Evolutionary conservation across 2,329 filamentous ascomycete genomes (phyloP), one percentile per base, ranked within the genome.

Genomic region (Bipolaris bicolor): DNA sequence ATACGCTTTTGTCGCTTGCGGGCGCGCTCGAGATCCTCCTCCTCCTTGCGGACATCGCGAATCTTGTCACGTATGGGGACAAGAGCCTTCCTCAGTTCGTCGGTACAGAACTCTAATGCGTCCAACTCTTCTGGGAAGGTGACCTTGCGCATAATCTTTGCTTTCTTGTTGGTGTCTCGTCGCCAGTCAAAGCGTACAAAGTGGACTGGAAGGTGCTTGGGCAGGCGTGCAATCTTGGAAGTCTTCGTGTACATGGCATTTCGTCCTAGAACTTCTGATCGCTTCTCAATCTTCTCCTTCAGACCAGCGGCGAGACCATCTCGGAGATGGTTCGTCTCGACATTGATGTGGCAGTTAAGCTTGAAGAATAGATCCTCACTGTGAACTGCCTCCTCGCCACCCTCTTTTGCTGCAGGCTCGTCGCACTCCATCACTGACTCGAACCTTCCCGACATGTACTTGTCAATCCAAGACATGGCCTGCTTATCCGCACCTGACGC

Each of bases 121-220:
- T 99, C 95, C 33, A 99, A 82, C 78, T 99, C 95, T 49, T 91
- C 88, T 6, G 94, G 94, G 75, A 99, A 99, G 0, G 92, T 94
- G 55, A 99, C 95, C 80, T 98, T 99, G 75, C 93, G 91, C 91
- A 99, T 94, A 69, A 99, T 99, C 84, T 99, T 99, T 65, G 94
- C 93, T 83, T 99, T 99, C 82, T 98, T 98, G 78, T 96, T 90
- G 3, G 91, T 92, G 66, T 96, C 92, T 45, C 90, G 88, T 74
- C 96, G 94, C 95, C 95, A 99, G 81, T 94, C 97, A 81, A 99
- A 99, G 63, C 95, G 91, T 55, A 99, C 91, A 76, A 99, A 97
- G 78, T 99, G 95, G 3, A 99, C 91, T 0, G 95, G 95, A 43
- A 99, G 84, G 75, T 99, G 97, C 77, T 97, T 96, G 16, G 95